These are phyloP conservation scores for Pythium phragmitis DNA, from an alignment of 352 stramenopile genomes.

Conservation along the genomic window DNA sequence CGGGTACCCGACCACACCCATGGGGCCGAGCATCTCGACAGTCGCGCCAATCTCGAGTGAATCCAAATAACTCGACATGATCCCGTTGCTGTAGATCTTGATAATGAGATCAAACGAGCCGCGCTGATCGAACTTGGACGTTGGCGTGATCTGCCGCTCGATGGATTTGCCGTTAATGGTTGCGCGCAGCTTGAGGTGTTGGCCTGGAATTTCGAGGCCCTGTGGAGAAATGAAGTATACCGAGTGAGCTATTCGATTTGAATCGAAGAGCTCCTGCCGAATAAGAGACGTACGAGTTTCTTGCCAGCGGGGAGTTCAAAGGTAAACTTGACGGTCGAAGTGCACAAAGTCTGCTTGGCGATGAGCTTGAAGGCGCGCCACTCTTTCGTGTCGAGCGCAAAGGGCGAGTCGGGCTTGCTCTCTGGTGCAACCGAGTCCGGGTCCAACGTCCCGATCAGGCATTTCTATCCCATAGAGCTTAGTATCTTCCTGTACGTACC, in stretches of 20 bases:
- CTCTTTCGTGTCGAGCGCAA: constrained; percentile 59
- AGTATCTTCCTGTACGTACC: neutral
- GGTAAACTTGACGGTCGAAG: constrained; percentile 67
- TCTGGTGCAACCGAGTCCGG: constrained; percentile 39
- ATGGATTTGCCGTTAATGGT: constrained; percentile 75
- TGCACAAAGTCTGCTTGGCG: constrained; percentile 54
- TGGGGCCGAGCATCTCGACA: constrained; percentile 75
- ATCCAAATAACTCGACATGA: constrained; percentile 75
- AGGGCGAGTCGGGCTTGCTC: constrained; percentile 33
- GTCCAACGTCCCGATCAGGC: constrained; percentile 68
- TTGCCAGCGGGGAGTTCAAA: constrained; percentile 71
- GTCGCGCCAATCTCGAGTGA: constrained; percentile 47
- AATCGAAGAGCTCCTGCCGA: neutral
- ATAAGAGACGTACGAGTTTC: constrained; percentile 38
- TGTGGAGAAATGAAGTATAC: constrained; percentile 8
- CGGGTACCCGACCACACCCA: constrained; percentile 64
- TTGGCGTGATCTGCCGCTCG: constrained; percentile 76
- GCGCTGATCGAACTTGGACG: constrained; percentile 67
- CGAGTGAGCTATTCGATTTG: neutral
- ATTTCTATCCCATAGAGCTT: constrained; percentile 43
- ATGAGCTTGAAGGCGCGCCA: constrained; percentile 68
- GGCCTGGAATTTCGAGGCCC: constrained; percentile 67
- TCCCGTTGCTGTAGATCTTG: constrained; percentile 75
- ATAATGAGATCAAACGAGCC: constrained; percentile 72
- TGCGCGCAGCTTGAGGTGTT: constrained; percentile 79